A percentile compares a stretch with the other conserved stretches of the same genome.
These are phyloP conservation scores for Xerocomellus amylosporus DNA, from an alignment of 768 basidiomycete genomes.

Conservation along the genomic window DNA sequence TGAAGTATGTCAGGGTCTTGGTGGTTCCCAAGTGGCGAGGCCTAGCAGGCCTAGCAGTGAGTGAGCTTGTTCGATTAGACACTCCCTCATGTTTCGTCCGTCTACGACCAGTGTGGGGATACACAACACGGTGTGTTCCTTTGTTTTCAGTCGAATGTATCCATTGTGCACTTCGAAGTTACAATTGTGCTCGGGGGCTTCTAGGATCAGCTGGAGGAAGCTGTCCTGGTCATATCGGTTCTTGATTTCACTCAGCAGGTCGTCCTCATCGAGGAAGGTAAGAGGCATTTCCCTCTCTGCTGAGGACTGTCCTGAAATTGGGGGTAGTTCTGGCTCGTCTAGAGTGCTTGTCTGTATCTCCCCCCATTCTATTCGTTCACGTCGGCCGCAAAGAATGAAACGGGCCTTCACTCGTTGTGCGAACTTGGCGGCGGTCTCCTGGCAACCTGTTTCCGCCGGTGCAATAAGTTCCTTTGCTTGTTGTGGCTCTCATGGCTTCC, in stretches of 20 bases:
- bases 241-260: neutral
- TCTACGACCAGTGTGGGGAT: constrained; percentile 20
- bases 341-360: too few relatives aligned
- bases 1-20: constrained; percentile 32
- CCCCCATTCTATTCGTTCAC: too few relatives aligned
- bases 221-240: neutral
- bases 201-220: neutral
- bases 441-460: too few relatives aligned
- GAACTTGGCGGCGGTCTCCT: too few relatives aligned
- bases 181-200: neutral
- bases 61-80: constrained; percentile 38
- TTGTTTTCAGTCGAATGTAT: constrained; percentile 10
- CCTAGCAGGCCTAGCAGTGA: too few relatives aligned
- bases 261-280: neutral
- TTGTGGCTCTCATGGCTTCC: too few relatives aligned
- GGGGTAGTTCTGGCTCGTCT: too few relatives aligned
- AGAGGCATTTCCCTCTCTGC: too few relatives aligned
- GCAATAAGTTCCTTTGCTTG: too few relatives aligned
- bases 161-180: constrained; percentile 26
- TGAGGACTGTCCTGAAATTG: too few relatives aligned
- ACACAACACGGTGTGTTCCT: constrained; percentile 14
- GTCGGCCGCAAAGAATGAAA: too few relatives aligned
- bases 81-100: constrained; percentile 25
- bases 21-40: constrained; percentile 37
- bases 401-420: too few relatives aligned